These are phyloP conservation scores for Durusdinium trenchii DNA, from an alignment of 73 alveolate genomes.

Conservation along the genomic window DNA sequence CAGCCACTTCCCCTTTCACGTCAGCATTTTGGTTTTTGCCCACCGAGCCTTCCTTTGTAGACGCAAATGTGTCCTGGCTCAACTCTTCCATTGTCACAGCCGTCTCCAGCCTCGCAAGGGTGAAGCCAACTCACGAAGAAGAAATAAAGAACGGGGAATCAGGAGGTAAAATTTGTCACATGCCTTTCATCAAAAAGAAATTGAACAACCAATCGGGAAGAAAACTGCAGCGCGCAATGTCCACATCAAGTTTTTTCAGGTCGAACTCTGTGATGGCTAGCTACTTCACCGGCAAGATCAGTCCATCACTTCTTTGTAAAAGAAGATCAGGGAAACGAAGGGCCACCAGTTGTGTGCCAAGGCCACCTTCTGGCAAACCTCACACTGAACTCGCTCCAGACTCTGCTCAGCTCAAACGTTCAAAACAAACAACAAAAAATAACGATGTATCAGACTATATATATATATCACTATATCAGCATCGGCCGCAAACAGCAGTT, in stretches of 20 bases:
- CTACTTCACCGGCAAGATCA: not conserved
- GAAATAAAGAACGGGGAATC: too few relatives aligned
- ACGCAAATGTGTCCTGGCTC: conserved; percentile 70
- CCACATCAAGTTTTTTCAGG: too few relatives aligned
- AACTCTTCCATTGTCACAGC: conserved; percentile 83
- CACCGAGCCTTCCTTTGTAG: conserved; percentile 33
- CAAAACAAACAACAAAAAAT: not conserved
- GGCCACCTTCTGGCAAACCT: conserved; percentile 88
- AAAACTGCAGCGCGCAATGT: too few relatives aligned
- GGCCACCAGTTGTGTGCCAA: conserved; percentile 79
- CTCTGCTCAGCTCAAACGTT: not conserved
- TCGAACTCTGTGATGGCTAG: too few relatives aligned
- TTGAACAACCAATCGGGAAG: not conserved
- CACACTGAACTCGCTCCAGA: not conserved
- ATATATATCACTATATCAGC: too few relatives aligned
- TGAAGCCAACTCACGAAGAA: too few relatives aligned
- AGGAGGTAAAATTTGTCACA: not conserved
- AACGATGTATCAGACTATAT: too few relatives aligned
- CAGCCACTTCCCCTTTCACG: not conserved
- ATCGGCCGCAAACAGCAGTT: too few relatives aligned
- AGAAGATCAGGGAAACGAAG: conserved; percentile 71
- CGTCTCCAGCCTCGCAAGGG: conserved; percentile 95
- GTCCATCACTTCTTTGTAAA: conserved; percentile 74
- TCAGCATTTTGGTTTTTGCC: not conserved
- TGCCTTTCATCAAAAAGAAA: not conserved